phyloP scores from a whole-genome alignment of 805 yeast species.

The Schizosaccharomyces osmophilus region DNA sequence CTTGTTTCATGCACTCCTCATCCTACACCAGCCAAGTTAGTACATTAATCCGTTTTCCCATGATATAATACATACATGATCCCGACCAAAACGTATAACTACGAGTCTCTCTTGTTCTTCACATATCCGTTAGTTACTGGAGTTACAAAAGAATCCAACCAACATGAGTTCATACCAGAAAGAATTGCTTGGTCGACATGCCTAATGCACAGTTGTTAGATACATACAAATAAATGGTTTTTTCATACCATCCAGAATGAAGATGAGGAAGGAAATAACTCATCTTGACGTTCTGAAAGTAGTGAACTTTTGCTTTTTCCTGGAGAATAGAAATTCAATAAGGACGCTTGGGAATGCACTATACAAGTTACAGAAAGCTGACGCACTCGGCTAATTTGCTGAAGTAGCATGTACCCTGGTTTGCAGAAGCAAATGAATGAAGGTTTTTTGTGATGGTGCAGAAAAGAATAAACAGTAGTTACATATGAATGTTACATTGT shows the following conservation, averaged over 20 bases:
- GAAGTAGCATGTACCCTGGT: too few species aligned
- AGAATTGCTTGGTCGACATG: conserved; percentile 88
- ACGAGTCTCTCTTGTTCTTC: conserved; percentile 68
- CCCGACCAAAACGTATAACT: conserved; percentile 70
- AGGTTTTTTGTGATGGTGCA: too few species aligned
- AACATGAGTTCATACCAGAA: conserved; percentile 15
- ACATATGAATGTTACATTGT: too few species aligned
- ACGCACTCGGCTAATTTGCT: too few species aligned
- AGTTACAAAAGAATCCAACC: too few species aligned
- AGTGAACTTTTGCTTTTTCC: background rate
- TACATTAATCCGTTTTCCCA: background rate
- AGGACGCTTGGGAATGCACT: too few species aligned
- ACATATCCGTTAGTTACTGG: background rate
- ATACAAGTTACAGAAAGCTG: too few species aligned
- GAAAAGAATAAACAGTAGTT: too few species aligned
- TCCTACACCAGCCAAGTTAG: conserved; percentile 14
- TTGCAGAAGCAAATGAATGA: too few species aligned
- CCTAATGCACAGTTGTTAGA: conserved; percentile 19
- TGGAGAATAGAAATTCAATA: background rate
- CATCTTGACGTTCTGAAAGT: background rate
- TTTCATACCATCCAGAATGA: conserved; percentile 1
- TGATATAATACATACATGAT: conserved; percentile 14
- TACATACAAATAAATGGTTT: background rate
- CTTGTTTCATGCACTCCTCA: conserved; percentile 69
- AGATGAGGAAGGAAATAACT: conserved; percentile 1